phyloP scores from a whole-genome alignment of 805 yeast genomes.

The Barnettozyma populi region DNA sequence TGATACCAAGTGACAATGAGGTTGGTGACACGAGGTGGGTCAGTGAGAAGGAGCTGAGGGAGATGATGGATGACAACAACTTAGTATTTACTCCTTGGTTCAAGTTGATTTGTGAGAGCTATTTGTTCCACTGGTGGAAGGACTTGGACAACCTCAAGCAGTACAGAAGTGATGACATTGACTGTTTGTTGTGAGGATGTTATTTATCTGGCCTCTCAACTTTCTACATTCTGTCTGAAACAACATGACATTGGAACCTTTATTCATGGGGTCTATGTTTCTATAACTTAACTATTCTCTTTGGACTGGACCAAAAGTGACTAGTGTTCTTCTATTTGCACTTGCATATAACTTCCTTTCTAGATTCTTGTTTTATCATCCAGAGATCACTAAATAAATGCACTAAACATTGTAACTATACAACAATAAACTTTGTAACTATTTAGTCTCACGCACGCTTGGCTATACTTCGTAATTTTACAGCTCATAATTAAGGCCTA shows the following conservation, averaged over 20 bases:
- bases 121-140: slow-evolving; percentile 93
- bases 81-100: slow-evolving; percentile 96
- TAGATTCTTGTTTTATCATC: not conserved
- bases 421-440: no score
- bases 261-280: not conserved
- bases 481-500: no score
- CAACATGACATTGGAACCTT: no score
- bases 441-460: no score
- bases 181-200: slow-evolving; percentile 19
- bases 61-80: slow-evolving; percentile 66
- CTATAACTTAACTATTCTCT: not conserved
- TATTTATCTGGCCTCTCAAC: not conserved
- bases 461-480: no score
- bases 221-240: not conserved
- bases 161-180: slow-evolving; percentile 36
- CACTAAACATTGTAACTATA: not conserved
- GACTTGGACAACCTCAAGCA: slow-evolving; percentile 53
- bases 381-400: not conserved
- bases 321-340: not conserved
- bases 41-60: slow-evolving; percentile 54
- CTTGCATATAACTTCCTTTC: not conserved
- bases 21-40: slow-evolving; percentile 81
- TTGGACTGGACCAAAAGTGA: not conserved
- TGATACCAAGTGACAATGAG: slow-evolving; percentile 70
- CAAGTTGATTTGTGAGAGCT: slow-evolving; percentile 87